phyloP scores from a whole-genome alignment of 768 basidiomycete genomes.

The Agrocybe chaxingu region DNA sequence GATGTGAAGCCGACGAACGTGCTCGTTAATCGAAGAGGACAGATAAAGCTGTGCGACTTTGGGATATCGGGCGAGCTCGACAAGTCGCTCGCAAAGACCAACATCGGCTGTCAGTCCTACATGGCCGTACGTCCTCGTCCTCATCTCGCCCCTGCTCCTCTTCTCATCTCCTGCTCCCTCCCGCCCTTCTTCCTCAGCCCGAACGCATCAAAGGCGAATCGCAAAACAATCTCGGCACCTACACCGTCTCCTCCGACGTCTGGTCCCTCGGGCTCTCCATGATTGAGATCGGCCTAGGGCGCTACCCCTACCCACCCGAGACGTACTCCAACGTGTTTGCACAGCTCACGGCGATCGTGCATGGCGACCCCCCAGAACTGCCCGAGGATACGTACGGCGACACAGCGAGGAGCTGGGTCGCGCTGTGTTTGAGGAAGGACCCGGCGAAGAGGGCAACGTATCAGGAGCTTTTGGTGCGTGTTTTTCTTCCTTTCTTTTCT shows the following conservation, averaged over 20 bases:
- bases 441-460: conserved; percentile 81
- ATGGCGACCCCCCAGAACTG: conserved; percentile 87
- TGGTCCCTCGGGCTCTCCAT: conserved; percentile 96
- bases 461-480: conserved; percentile 68
- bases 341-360: conserved; percentile 91
- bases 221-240: conserved; percentile 79
- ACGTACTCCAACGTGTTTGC: conserved; percentile 97
- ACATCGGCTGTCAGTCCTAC: conserved; percentile 97
- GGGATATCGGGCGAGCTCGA: conserved; percentile 99
- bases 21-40: conserved; percentile 82
- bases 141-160: not conserved
- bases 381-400: conserved; percentile 67
- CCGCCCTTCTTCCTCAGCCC: conserved; percentile 46
- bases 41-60: conserved; percentile 96
- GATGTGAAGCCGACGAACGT: conserved; percentile 96
- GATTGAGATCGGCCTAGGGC: conserved; percentile 87
- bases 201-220: conserved; percentile 97
- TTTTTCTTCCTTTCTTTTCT: not conserved
- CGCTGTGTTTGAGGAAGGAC: conserved; percentile 75
- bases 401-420: conserved; percentile 80
- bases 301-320: conserved; percentile 96
- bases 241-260: conserved; percentile 95
- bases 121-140: conserved; percentile 75
- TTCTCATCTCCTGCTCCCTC: not conserved
- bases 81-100: conserved; percentile 94